Conservation (phyloP, 306 rosid species). For the Oxytropis ochrocephala region DNA sequence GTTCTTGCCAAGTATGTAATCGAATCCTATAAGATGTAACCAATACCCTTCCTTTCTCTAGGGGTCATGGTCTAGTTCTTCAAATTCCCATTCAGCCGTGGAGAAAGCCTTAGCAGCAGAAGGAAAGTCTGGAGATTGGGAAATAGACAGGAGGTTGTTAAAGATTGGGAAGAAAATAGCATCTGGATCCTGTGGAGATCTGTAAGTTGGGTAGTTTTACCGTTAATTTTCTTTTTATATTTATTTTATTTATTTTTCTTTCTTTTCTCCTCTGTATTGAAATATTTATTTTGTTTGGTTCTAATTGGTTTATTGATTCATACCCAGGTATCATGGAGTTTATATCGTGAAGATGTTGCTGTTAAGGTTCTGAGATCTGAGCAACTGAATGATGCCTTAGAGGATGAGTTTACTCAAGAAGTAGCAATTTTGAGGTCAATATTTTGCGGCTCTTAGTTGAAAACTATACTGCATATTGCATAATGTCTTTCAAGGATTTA, state of each 20-base stretch:
- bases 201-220: constrained; percentile 52
- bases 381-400: constrained; percentile 72
- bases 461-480: not conserved
- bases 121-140: constrained; percentile 72
- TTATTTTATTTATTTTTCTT: not conserved
- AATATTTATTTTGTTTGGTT: not conserved
- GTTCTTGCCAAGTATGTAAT: not conserved
- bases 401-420: constrained; percentile 96
- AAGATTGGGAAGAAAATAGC: constrained; percentile 90
- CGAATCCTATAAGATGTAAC: not conserved
- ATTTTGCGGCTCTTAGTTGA: not conserved
- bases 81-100: constrained; percentile 48
- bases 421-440: constrained; percentile 80
- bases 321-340: constrained; percentile 69
- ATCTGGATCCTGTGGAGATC: constrained; percentile 96
- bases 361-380: constrained; percentile 88
- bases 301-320: constrained; percentile 13
- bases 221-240: not conserved
- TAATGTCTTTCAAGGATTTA: not conserved
- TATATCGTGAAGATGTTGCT: constrained; percentile 91
- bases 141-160: constrained; percentile 82
- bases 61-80: constrained; percentile 96
- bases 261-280: not conserved
- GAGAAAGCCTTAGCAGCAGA: constrained; percentile 52
- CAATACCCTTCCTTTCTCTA: constrained; percentile 24